Evolutionary conservation across 768 basidiomycete genomes (phyloP), one percentile per base, ranked within the genome.

Genomic region (Agrocybe pediades): DNA sequence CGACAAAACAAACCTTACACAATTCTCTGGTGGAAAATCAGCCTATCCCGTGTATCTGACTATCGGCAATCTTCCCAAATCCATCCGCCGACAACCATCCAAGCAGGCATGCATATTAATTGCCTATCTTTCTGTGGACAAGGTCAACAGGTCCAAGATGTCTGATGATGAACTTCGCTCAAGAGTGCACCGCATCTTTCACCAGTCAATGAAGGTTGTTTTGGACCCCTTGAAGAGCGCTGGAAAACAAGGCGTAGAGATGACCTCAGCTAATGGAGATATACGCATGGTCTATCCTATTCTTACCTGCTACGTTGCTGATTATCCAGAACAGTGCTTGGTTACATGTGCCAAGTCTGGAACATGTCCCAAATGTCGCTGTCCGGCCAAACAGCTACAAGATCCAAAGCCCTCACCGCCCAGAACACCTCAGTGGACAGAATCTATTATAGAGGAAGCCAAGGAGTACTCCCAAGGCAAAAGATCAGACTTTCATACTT

Each of bases 1-100:
- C 0, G 62, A 63, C 41, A 61, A 63, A 75, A 78, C 55, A 72
- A 73, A 23, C 46, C 61, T 50, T 56, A 78, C 16, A 61, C 71
- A 19, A 54, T 72, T 75, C 45, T 51, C 62, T 4, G 70, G 73
- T 0, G 66, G 72, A 49, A 73, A 76, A 56, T 50, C 57, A 33
- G 72, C 72, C 8, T 78, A 72, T 55, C 76, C 77, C 0, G 68
- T 80, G 0, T 80, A 80, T 56, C 54, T 78, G 0, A 73, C 75
- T 0, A 63, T 77, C 25, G 76, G 74, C 0, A 77, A 77, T 30
- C 66, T 76, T 9, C 56, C 63, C 0, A 74, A 73, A 49, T 50
- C 60, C 4, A 55, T 71, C 5, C 65, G 71, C 0, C 62, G 72
- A 1, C 62, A 74, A 53, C 69, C 73, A 0, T 70, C 69, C 0